These are phyloP conservation scores for Pilobolus umbonatus DNA, from an alignment of 192 early-diverging fungal species.

Conservation along the genomic window DNA sequence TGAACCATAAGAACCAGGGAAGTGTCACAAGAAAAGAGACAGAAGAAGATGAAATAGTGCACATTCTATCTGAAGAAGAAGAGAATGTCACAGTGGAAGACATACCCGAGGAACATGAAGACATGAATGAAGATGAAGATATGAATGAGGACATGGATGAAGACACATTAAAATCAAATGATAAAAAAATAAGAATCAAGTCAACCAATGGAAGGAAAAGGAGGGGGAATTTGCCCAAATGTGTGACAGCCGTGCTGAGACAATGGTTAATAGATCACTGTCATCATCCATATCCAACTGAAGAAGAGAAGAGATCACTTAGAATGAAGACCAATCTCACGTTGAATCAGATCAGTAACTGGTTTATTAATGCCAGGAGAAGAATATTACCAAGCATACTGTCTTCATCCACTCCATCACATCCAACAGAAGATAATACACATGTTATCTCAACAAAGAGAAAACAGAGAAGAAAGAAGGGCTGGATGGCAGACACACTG, in stretches of 20 bases:
- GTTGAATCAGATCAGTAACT: conserved; percentile 67
- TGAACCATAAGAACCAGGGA: too few species aligned
- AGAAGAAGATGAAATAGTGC: neutral
- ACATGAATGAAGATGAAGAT: neutral
- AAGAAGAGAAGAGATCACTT: conserved; percentile 55
- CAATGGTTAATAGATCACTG: conserved; percentile 56
- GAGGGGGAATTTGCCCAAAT: conserved; percentile 55
- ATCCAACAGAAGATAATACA: neutral
- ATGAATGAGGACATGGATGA: neutral
- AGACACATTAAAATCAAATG: neutral
- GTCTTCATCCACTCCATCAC: conserved; percentile 1
- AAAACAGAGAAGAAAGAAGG: neutral
- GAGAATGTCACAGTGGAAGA: neutral
- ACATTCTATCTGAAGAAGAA: neutral
- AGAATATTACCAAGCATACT: conserved; percentile 48
- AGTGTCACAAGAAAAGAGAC: too few species aligned
- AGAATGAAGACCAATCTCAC: conserved; percentile 53
- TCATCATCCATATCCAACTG: conserved; percentile 64
- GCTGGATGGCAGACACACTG: neutral
- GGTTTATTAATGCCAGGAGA: conserved; percentile 71
- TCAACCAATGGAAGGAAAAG: conserved; percentile 23
- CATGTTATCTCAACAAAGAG: neutral
- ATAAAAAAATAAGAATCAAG: neutral
- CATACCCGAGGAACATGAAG: neutral
- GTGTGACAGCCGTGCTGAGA: conserved; percentile 51